phyloP scores from a whole-genome alignment of 2,329 filamentous ascomycete species.

The Exophiala dermatitidis region DNA sequence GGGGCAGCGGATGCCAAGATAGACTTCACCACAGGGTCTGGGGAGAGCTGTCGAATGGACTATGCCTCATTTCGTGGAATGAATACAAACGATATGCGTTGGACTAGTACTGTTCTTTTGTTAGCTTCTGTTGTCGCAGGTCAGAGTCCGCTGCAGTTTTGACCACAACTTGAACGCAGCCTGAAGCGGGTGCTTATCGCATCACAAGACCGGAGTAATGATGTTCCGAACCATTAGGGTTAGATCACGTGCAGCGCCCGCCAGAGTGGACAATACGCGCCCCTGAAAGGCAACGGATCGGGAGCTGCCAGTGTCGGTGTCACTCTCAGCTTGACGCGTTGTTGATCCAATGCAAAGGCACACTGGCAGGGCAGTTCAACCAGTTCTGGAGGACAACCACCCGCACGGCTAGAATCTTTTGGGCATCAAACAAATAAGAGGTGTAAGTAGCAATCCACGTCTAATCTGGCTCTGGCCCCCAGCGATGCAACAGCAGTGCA shows the following conservation, averaged over 20 bases:
- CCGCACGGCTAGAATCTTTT: conserved; percentile 9
- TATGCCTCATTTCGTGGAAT: no score
- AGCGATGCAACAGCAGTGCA: background rate
- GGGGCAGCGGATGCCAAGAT: background rate
- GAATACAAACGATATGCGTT: no score
- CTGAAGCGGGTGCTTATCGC: background rate
- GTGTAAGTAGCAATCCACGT: conserved; percentile 7
- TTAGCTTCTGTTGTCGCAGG: no score
- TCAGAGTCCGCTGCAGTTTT: no score
- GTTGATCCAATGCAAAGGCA: background rate
- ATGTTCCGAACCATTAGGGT: background rate
- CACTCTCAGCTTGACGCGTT: background rate
- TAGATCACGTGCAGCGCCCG: background rate
- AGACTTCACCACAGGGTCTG: background rate
- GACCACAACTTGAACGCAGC: no score
- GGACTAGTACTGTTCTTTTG: no score
- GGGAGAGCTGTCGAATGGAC: no score
- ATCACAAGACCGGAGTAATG: background rate
- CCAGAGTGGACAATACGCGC: background rate
- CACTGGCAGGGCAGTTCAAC: background rate
- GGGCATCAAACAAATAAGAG: conserved; percentile 6
- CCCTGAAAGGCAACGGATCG: background rate
- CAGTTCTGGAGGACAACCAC: background rate
- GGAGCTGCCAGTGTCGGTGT: background rate
- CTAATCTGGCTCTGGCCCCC: background rate